These are phyloP conservation scores for Zhuliangozyma blackwelliae DNA, from an alignment of 1,139 yeast species.

Conservation along the genomic window DNA sequence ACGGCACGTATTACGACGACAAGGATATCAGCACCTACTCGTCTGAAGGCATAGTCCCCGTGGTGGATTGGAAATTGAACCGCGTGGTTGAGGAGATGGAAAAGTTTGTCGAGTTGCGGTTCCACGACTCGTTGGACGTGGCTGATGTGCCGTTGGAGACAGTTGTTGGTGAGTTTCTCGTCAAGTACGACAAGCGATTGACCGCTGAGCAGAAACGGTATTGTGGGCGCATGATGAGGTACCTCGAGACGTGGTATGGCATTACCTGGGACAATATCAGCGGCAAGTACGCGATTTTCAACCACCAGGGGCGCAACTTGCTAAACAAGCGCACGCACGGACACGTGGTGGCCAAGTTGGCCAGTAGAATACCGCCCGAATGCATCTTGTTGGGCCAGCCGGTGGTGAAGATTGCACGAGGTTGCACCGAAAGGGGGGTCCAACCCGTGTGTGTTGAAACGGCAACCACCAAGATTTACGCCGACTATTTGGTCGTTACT, in stretches of 20 bases:
- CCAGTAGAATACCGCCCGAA: constrained; percentile 32
- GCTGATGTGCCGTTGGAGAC: constrained; percentile 50
- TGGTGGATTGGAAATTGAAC: constrained; percentile 22
- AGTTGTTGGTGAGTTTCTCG: constrained; percentile 44
- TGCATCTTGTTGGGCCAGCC: constrained; percentile 40
- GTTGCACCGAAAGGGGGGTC: constrained; percentile 5
- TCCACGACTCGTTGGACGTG: constrained; percentile 39
- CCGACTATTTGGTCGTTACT: constrained; percentile 62
- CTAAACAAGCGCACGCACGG: constrained; percentile 59
- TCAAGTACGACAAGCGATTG: constrained; percentile 41
- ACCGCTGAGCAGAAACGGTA: constrained; percentile 48
- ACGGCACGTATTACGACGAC: constrained; percentile 48
- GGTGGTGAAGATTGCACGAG: constrained; percentile 36
- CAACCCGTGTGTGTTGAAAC: constrained; percentile 17
- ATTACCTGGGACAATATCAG: constrained; percentile 62
- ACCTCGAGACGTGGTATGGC: constrained; percentile 77
- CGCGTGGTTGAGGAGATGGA: constrained; percentile 54
- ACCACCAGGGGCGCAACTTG: constrained; percentile 73
- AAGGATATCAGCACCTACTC: constrained; percentile 40
- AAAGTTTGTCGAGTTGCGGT: constrained; percentile 51
- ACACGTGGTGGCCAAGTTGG: constrained; percentile 43
- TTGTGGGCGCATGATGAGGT: constrained; percentile 50
- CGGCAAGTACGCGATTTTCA: constrained; percentile 61
- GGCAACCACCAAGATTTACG: constrained; percentile 14
- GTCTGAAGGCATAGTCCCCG: constrained; percentile 32